phyloP scores from a whole-genome alignment of 345 rosid species.

The Citrus reticulata region DNA sequence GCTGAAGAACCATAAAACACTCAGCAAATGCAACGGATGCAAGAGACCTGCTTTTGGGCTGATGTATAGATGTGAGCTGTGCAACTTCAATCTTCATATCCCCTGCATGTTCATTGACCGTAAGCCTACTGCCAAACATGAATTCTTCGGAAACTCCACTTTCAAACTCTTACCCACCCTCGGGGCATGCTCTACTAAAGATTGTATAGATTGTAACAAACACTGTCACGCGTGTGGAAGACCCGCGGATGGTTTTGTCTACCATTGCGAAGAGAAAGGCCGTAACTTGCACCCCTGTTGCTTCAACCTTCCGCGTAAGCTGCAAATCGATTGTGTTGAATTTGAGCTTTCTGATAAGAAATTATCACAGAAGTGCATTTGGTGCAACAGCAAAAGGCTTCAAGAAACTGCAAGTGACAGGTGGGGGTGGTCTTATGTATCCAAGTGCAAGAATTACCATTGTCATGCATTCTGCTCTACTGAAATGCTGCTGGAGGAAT shows the following conservation, averaged over 20 bases:
- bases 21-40: not conserved
- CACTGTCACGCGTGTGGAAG: not conserved
- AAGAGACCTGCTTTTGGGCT: not conserved
- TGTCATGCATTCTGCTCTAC: conserved; percentile 4
- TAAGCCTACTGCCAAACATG: not conserved
- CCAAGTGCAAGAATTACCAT: not conserved
- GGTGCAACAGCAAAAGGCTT: not conserved
- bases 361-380: not conserved
- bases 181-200: not conserved
- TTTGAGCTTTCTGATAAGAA: not conserved
- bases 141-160: not conserved
- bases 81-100: not conserved
- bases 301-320: not conserved
- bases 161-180: not conserved
- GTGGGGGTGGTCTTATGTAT: conserved; percentile 12
- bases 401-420: not conserved
- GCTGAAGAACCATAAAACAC: not conserved
- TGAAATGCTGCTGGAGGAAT: not conserved
- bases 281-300: conserved; percentile 9
- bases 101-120: not conserved
- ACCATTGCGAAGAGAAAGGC: not conserved
- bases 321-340: not conserved
- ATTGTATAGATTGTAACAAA: not conserved
- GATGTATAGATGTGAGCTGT: not conserved
- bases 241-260: not conserved